Base-by-base conservation (phyloP, 768 basidiomycete genomes). In the Kwoniella shandongensis region DNA sequence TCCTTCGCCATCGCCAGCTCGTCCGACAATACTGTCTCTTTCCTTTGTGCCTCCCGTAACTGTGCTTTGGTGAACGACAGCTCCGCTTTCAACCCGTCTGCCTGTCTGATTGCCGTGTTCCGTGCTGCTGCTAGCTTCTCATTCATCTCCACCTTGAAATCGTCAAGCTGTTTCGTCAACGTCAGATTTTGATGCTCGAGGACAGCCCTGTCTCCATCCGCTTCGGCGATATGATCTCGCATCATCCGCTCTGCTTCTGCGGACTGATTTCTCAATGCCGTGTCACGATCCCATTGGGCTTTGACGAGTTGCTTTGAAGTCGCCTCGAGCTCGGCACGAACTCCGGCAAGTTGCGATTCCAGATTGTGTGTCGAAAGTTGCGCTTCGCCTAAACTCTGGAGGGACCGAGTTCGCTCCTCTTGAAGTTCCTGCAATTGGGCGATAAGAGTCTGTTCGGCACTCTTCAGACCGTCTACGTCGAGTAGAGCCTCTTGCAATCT, bases 181-280 rank as follows among this genome's bases (percentile, higher is more conserved):
- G 87, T 79, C 18, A 83, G 79, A 69, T 90, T 89, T 74, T 91
- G 88, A 47, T 92, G 85, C 76, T 96, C 91, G 44, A 96, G 80
- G 13, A 94, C 90, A 0, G 92, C 91, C 7, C 91, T 84, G 74
- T 97, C 92, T 1, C 91, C 89, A 68, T 96, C 91, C 13, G 91
- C 89, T 75, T 98, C 93, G 2, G 88, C 88, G 52, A 88, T 86
- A 66, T 92, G 88, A 72, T 96, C 91, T 1, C 90, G 83, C 61
- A 96, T 84, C 41, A 81, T 75, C 30, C 82, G 78, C 56, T 86
- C 85, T 54, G 85, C 67, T 40, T 74, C 70, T 13, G 83, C 84
- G 6, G 88, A 86, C 71, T 91, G 89, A 2, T 80, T 81, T 39
- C 81, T 83, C 54, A 91, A 77, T 15, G 90, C 79, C 20, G 86